Evolutionary conservation across 768 basidiomycete species (phyloP), one percentile per base, ranked within the genome.

Genomic region (Tulasnella sp.): DNA sequence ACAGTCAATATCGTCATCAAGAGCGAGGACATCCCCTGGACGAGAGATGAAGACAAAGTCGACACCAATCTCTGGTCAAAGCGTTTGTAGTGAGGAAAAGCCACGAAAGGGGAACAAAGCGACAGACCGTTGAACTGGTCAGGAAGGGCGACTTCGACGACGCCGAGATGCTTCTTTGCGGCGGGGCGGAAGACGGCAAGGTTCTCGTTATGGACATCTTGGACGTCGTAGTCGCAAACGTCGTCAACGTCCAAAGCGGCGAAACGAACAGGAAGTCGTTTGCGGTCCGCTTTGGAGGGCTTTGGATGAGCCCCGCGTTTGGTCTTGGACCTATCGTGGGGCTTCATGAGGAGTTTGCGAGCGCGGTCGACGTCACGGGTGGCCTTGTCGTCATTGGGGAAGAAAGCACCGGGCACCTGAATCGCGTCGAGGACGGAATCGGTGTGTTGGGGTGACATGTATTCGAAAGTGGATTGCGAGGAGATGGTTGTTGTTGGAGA

Each of bases 311-410:
- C 46, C 25, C 35, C 39, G n/a, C 34, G 34, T 17, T 39, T 35
- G 25, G 52, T 39, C 39, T 54, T 54, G 36, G 52, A 37, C 34
- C 52, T 35, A 29, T 54, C 52, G 52, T 54, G 52, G n/a, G 52
- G 52, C 37, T 54, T 54, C 36, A 54, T 36, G 34, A 39, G 35
- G 34, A 54, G 35, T n/a, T 54, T 36, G 39, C 52, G 52, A 25
- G 52, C 34, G 12, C 52, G 52, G 39, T 40, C 37, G 52, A 27
- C 12, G 37, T 39, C 39, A n/a, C 52, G 52, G 14, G 17, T 39
- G 52, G 39, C 52, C 32, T 54, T 54, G 23, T 36, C 52, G 52
- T 39, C 39, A 27, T 37, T 27, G 35, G 52, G 6, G 19, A 40
- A 36, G 52, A 37, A 21, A 40, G 39, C n/a, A 31, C 37, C 37